Conservation (phyloP, 2,329 filamentous ascomycete genomes). For the Hypocrella siamensis region DNA sequence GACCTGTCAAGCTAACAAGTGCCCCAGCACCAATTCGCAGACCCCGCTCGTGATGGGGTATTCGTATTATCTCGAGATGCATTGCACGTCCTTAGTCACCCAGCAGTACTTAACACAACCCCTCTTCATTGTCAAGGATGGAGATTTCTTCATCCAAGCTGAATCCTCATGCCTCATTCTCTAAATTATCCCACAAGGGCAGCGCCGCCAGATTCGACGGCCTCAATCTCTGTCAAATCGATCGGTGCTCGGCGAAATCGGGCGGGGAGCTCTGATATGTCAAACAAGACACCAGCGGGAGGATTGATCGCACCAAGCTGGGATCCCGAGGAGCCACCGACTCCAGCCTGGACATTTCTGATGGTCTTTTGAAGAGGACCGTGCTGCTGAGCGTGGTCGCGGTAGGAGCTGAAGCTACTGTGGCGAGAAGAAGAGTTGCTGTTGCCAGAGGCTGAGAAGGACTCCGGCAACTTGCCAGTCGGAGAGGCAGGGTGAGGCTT, state of each 20-base stretch:
- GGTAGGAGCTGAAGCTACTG: constrained; percentile 59
- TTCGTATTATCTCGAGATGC: too few species aligned
- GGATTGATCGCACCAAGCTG: constrained; percentile 59
- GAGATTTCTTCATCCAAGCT: not conserved
- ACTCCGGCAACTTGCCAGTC: constrained; percentile 42
- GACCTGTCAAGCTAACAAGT: too few species aligned
- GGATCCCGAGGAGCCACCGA: constrained; percentile 50
- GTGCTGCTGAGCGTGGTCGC: constrained; percentile 63
- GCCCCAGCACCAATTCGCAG: too few species aligned
- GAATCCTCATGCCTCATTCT: not conserved
- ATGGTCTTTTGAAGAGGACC: constrained; percentile 53
- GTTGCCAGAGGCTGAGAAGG: constrained; percentile 23
- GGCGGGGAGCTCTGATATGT: constrained; percentile 71
- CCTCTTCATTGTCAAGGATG: not conserved
- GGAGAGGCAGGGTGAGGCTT: constrained; percentile 60
- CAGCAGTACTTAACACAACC: not conserved
- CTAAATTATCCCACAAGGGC: constrained; percentile 31
- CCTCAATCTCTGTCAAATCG: constrained; percentile 78
- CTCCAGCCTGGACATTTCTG: constrained; percentile 19
- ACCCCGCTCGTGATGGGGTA: too few species aligned
- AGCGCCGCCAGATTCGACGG: constrained; percentile 85
- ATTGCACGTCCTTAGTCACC: too few species aligned
- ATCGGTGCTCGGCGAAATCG: constrained; percentile 68
- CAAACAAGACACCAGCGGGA: constrained; percentile 64
- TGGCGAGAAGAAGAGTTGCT: constrained; percentile 23